Base-by-base conservation (phyloP, 2,329 filamentous ascomycete species). In the Apiospora malaysiana region DNA sequence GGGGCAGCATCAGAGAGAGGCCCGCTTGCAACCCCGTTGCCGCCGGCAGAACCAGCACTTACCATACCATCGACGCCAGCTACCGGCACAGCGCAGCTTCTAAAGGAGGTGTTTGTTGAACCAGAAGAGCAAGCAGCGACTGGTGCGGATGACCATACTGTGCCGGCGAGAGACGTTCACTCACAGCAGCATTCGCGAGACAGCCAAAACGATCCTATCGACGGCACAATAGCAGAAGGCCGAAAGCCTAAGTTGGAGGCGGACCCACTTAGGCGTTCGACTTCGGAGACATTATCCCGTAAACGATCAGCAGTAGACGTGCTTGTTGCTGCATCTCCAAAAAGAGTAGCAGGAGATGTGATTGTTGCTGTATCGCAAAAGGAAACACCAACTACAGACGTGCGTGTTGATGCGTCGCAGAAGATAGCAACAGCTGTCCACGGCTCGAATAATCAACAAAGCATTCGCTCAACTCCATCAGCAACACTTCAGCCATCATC, bases 261-360 rank as follows among this genome's bases (percentile, higher is more conserved):
- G 10, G 21, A 10, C 4, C 8, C 67, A 56, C 14, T 47, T n/a
- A 68, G 70, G 4, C 69, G 69, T 25, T 74, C 74, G 47, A 27
- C 71, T 18, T 74, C 72, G 7, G 73, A 74, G 47, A 71, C 70
- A 12, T 67, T 43, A 2, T 45, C 70, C 27, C 69, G 69, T 40
- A 75, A 75, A 45, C 70, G 74, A 45, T 6, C 47, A 14, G 71
- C 72, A 40, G 25, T 21, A 25, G 51, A 67, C 14, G 65, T 45
- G 14, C 25, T 67, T 25, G n/a, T 27, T 37, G 51, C 25, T 59
- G 51, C 51, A 14, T 21, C 32, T 2, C 51, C 51, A 37, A 45
- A 45, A 5, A 45, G 42, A 45, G 32, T 6, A 3, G 32, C 32
- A 32, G 32, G 3, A 32, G 32, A 32, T 32, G 32, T 32, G 6